Evolutionary conservation across 257 asterid species (phyloP), one percentile per base, ranked within the genome.

Genomic region (Solanum bulbocastanum): DNA sequence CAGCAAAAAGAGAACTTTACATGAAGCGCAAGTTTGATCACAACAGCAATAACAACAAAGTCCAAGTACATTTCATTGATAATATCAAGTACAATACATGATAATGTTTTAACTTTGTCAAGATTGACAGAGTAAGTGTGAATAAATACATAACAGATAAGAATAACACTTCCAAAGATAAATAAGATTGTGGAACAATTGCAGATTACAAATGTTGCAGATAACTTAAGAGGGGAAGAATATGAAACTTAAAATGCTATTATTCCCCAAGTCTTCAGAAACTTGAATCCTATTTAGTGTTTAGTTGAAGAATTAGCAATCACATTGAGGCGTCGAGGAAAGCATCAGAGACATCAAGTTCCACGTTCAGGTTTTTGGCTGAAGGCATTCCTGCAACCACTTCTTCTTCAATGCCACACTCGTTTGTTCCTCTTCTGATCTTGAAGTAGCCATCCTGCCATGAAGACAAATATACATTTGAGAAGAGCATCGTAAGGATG

Each of bases 371-470:
- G 89, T 93, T 94, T 89, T 40, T 94, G 6, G 96, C 1, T 16
- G 99, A 97, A 86, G 99, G 98, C 84, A 91, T 46, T 87, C 99
- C 99, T 8, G 98, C 98, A 46, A 92, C 94, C 4, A 91, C 98
- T 2, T 90, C 96, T 85, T 88, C 96, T 90, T 97, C 99, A 46
- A 97, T 97, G 87, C 96, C 99, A 88, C 99, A 97, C 88, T 97
- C 99, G 46, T 97, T 96, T 75, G 98, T 93, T 87, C 98, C 99
- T 90, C 98, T 91, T 86, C 90, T 90, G 89, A 97, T 96, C 96
- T 83, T 95, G 94, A 97, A 97, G 93, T 93, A 96, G 86, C 99
- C 99, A 76, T 97, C 94, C 98, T 96, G 98, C 87, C 79, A 91
- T 72, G 46, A 36, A n/a, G 39, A 69, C 52, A 49, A 81, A 32